Percentiles rank a stretch among this genome's conserved stretches.
These are phyloP conservation scores for Leishmania aethiopica DNA, from an alignment of 208 protist genomes.

Conservation along the genomic window DNA sequence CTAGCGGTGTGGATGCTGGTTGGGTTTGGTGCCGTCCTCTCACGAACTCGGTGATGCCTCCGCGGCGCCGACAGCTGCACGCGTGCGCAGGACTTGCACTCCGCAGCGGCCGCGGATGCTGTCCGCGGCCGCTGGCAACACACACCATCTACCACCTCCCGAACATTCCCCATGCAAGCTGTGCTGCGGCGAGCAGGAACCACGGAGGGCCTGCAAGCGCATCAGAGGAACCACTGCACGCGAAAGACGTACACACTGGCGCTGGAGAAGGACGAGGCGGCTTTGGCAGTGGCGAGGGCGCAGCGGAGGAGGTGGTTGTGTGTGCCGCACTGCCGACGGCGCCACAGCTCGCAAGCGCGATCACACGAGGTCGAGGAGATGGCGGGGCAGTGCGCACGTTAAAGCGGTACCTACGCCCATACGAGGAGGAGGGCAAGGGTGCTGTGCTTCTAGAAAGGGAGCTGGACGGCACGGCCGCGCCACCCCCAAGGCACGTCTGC, in stretches of 20 bases:
- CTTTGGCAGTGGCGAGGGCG: neutral
- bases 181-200: neutral
- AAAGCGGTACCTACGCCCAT: conserved; percentile 1
- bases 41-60: neutral
- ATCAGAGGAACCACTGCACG: neutral
- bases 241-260: neutral
- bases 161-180: neutral
- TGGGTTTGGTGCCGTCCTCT: neutral
- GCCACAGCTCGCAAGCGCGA: no score
- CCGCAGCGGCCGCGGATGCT: neutral
- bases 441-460: neutral
- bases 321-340: neutral
- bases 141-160: neutral
- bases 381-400: neutral
- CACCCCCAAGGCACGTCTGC: neutral
- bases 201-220: neutral
- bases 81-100: neutral
- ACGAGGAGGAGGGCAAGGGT: neutral
- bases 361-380: neutral
- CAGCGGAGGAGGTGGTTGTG: conserved; percentile 1
- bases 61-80: conserved; percentile 1
- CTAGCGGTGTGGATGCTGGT: neutral
- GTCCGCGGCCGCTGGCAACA: neutral
- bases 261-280: neutral
- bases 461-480: neutral